Evolutionary conservation across 768 basidiomycete species (phyloP), one percentile per base, ranked within the genome.

Genomic region (Lactarius akahatsu): DNA sequence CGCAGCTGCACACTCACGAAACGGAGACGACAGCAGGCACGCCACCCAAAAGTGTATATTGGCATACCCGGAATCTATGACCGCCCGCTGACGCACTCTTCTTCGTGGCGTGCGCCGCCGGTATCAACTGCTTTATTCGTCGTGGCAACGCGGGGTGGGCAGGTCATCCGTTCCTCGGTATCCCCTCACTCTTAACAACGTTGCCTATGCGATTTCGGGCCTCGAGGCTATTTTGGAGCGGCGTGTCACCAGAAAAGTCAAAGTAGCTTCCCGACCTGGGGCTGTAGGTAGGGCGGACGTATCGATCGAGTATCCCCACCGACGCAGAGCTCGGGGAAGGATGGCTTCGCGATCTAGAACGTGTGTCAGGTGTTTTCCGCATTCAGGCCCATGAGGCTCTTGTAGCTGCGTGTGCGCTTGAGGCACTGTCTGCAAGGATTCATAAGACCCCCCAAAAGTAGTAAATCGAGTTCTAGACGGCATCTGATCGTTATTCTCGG

Each of bases 21-120:
- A 56, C 57, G 16, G 16, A 18, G 59, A 43, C 28, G 56, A 36
- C 38, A 6, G 18, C 56, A 63, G 28, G 62, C 63, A 57, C 41
- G 15, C 23, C 26, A 13, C 50, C 23, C 50, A 26, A 26, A 50
- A 15, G 1, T 2, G 50, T 52, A 26, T 28, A 23, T 11, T n/a
- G 11, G n/a, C n/a, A 23, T 23, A 1, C 23, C 23, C 40, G 40
- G 40, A 41, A 23, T 13, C 47, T 1, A 50, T n/a, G 45, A 13
- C 45, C 20, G 20, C 45, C 45, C 45, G n/a, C 47, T 13, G 47
- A 10, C 47, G 2, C n/a, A 50, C 23, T 13, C 11, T 6, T 26
- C 23, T 52, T 52, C 26, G 50, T 26, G 23, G 34, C 43, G 47
- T 47, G 63, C 63, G 62, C 56, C 32, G 43, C 16, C 57, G 36